These are phyloP conservation scores for Capsicum baccatum DNA, from an alignment of 257 asterid species.

Conservation along the genomic window DNA sequence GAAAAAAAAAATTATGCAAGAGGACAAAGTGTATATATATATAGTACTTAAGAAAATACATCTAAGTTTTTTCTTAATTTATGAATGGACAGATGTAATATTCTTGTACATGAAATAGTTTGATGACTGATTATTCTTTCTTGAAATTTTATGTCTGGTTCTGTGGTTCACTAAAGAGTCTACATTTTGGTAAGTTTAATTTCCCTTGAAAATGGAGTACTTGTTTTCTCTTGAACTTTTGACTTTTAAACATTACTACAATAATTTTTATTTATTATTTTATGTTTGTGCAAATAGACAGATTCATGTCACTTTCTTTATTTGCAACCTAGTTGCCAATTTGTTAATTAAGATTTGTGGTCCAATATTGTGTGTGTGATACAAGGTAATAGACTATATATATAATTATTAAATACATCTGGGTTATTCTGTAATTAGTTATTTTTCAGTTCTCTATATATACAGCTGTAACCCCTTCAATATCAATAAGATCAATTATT, in stretches of 20 bases:
- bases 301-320: background rate
- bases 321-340: background rate
- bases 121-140: background rate
- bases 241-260: background rate
- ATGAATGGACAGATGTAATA: background rate
- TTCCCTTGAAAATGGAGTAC: background rate
- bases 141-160: background rate
- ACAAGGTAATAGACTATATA: no score
- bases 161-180: slow-evolving; percentile 14
- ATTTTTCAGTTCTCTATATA: no score
- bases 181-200: background rate
- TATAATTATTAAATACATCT: no score
- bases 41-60: background rate
- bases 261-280: background rate
- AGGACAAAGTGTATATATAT: no score
- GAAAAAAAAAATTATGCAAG: no score
- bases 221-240: background rate
- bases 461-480: no score
- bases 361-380: background rate
- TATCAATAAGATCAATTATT: no score
- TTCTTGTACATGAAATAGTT: background rate
- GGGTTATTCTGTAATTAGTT: no score
- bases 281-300: background rate
- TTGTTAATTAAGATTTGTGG: background rate
- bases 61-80: background rate